Percentiles rank a stretch among this genome's conserved stretches.
Evolutionary conservation across 495 filamentous ascomycete species (phyloP).

Genomic region (Trichocladium uniseriatum): DNA sequence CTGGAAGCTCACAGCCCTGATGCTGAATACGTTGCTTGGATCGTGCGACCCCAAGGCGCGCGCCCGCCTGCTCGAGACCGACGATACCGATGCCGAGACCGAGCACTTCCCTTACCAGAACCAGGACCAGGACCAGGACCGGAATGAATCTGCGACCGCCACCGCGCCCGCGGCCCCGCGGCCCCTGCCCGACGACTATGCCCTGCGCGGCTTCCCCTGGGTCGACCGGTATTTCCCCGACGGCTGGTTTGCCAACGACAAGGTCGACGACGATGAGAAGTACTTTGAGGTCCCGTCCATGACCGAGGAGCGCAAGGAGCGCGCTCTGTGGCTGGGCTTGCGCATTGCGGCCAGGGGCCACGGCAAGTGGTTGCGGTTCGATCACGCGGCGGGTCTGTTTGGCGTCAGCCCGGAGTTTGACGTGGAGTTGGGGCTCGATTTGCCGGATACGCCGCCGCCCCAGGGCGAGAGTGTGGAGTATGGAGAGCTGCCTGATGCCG

Average conservation of each 20-base stretch:
- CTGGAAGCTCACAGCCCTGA: conserved; percentile 53
- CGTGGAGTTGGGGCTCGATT: conserved; percentile 15
- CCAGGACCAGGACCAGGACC: conserved; percentile 17
- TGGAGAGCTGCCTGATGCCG: conserved; percentile 23
- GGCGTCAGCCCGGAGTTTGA: conserved; percentile 22
- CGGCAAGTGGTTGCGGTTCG: conserved; percentile 30
- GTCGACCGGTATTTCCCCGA: conserved; percentile 57
- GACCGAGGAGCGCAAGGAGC: conserved; percentile 52
- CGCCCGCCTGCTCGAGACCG: not conserved
- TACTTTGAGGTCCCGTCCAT: conserved; percentile 60
- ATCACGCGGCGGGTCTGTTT: conserved; percentile 25
- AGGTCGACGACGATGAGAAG: conserved; percentile 69
- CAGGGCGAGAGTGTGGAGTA: conserved; percentile 13
- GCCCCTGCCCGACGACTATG: conserved; percentile 80
- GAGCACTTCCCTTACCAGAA: conserved; percentile 19
- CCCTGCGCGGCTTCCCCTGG: conserved; percentile 69
- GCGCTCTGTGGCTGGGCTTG: conserved; percentile 65
- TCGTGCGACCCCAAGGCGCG: conserved; percentile 1
- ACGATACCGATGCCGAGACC: not conserved
- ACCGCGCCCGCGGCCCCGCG: conserved; percentile 4
- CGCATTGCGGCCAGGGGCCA: conserved; percentile 39
- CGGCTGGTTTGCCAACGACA: conserved; percentile 56
- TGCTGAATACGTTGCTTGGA: conserved; percentile 55
- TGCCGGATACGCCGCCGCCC: not conserved
- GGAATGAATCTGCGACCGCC: not conserved